A percentile compares a stretch with the other conserved stretches of the same genome.
Evolutionary conservation across 2,329 filamentous ascomycete genomes (phyloP).

Genomic region (Pestalotiopsis sp.): DNA sequence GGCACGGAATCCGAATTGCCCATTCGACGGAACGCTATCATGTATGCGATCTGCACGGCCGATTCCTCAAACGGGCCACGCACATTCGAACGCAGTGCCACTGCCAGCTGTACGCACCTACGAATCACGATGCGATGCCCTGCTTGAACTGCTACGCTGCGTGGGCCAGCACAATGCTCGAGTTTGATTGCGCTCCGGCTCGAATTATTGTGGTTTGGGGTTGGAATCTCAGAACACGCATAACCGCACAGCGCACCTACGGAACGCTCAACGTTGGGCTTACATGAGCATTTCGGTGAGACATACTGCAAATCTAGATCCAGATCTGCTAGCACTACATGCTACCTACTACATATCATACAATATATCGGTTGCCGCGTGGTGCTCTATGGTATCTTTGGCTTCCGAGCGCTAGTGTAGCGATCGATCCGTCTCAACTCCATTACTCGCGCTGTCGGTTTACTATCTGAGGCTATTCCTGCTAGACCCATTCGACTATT

Average conservation of each 20-base stretch:
- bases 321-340: neutral
- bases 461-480: constrained; percentile 1
- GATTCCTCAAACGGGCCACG: neutral
- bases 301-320: neutral
- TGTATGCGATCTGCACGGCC: neutral
- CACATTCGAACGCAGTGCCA: neutral
- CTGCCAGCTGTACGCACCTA: neutral
- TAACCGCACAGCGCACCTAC: too few species aligned
- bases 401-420: neutral
- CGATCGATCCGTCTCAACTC: constrained; percentile 1
- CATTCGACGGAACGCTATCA: neutral
- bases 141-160: too few species aligned
- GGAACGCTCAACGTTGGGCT: too few species aligned
- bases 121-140: neutral
- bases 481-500: neutral
- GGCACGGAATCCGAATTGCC: neutral
- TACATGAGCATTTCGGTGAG: neutral
- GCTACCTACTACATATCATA: neutral
- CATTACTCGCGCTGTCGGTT: constrained; percentile 5
- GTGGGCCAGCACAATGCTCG: too few species aligned
- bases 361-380: neutral
- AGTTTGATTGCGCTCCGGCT: too few species aligned
- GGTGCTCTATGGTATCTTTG: neutral
- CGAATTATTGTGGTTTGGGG: too few species aligned
- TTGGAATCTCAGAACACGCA: too few species aligned